Evolutionary conservation across 257 asterid genomes (phyloP), one percentile per base, ranked within the genome.

Genomic region (Marsdenia floribunda): DNA sequence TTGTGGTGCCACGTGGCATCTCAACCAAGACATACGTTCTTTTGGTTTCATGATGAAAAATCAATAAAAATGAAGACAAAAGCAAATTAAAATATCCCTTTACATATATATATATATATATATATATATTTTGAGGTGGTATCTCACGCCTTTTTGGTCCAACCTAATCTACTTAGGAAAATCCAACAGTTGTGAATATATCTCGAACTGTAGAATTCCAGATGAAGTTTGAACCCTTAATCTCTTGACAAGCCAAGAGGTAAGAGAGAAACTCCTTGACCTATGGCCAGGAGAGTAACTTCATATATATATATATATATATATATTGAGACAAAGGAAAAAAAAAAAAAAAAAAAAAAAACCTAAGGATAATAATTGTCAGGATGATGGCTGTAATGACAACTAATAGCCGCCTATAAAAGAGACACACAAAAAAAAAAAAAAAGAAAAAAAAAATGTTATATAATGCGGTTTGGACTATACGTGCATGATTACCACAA

Each of bases 341-440:
- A 19, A n/a, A 11, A 22, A 16, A 21, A n/a, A 42, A 42, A 75
- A 19, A n/a, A 11, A 22, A 24, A 42, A 44, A 44, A 44, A 44
- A 44, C 12, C 49, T 0, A 44, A 44, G 49, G 49, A 44, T 44
- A 44, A 7, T 11, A 29, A 44, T 44, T 44, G 49, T 44, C 6
- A 44, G n/a, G 67, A 60, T 60, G 50, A 29, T 60, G 50, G 74
- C 57, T 72, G 74, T 53, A 55, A 66, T 24, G 3, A 21, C 47
- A 68, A 15, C 47, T 38, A 53, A 5, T 55, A 24, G 74, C 74
- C 29, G 38, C 44, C 50, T 8, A 68, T 68, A 42, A 67, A 24
- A 21, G 16, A n/a, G 42, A 24, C 52, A 52, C n/a, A n/a, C n/a
- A n/a, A n/a, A n/a, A n/a, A n/a, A 65, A 29, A 38, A 3, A 22